Base-by-base conservation (phyloP, 768 basidiomycete genomes). In the Tylopilus balloui region DNA sequence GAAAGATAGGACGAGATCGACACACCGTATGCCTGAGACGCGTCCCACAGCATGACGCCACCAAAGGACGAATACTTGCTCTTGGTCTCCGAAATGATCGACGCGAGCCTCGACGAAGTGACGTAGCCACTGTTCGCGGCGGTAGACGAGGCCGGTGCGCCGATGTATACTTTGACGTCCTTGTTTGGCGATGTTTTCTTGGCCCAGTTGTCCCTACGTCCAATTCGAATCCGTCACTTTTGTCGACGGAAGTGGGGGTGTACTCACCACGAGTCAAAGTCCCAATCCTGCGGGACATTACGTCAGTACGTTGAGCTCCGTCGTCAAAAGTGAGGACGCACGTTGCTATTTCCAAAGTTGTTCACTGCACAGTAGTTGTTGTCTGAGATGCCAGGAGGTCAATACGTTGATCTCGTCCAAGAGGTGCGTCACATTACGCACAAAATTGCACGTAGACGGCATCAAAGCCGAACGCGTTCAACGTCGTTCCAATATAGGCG, bases 261-360 rank as follows among this genome's bases (percentile, higher is more conserved):
- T n/a, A n/a, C n/a, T n/a, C n/a, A 72, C 74, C 75, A 76, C 6
- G 65, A 61, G 24, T 51, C 64, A 45, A 72, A 77, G 63, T 77
- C 61, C 74, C 74, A 77, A 42, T 70, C 76, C 83, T 84, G 23
- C n/a, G n/a, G n/a, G n/a, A n/a, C n/a, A n/a, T n/a, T n/a, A n/a
- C n/a, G n/a, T n/a, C n/a, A n/a, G n/a, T n/a, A n/a, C n/a, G n/a
- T n/a, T n/a, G n/a, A n/a, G n/a, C n/a, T n/a, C n/a, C n/a, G n/a
- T n/a, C n/a, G 15, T 25, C 6, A 24, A 37, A 7, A 0, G 14
- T 3, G 12, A 27, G 9, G 15, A 47, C 70, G 43, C 25, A 70
- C 68, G n/a, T 71, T 73, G 9, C 75, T 71, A 32, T 70, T 70
- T 47, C 76, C 73, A 61, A 81, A 76, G 40, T 68, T 63, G 17